Evolutionary conservation across 495 filamentous ascomycete genomes (phyloP), one percentile per base, ranked within the genome.

Genomic region (Neurospora pannonica): DNA sequence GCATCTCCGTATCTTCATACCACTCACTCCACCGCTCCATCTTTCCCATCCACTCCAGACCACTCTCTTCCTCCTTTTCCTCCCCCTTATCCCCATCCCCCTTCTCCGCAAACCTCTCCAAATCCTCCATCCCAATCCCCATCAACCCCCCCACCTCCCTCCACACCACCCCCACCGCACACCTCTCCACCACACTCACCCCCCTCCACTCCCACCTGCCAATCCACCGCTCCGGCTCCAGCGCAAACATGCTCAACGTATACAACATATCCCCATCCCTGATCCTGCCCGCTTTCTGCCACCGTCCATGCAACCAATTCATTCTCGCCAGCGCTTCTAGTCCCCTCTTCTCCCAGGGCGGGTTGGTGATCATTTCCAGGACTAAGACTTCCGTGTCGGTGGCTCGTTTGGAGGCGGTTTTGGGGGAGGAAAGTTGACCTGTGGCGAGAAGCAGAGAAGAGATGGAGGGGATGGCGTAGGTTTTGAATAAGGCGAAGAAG

Each of bases 391-490:
- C 81, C 0, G 90, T 92, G 77, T 92, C 90, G 5, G 85, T 84
- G 75, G 89, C 90, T 24, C 90, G 86, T 78, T 90, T 91, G 0
- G 86, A 81, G 0, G 87, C 86, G 3, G 82, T 87, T 9, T 80
- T 80, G 0, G 79, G 74, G 36, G 80, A 82, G 24, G 85, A 84
- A 36, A 92, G 86, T 72, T 91, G 86, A 54, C 79, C 84, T 0
- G 90, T 92, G 37, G 83, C 82, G 0, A 84, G 84, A 9, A 92
- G 84, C 0, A 90, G 79, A 21, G 74, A 75, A 0, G 88, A 88
- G 72, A 91, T 91, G 19, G 86, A 82, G 0, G 90, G 89, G 71
- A 92, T 90, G 15, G 89, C 89, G 77, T 91, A 92, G 21, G 90
- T 91, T 76, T 86, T 85, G 78, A 91, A 91, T 0, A 92, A 81